Conservation (phyloP, 2,329 filamentous ascomycete species). For the Didymella pomorum region DNA sequence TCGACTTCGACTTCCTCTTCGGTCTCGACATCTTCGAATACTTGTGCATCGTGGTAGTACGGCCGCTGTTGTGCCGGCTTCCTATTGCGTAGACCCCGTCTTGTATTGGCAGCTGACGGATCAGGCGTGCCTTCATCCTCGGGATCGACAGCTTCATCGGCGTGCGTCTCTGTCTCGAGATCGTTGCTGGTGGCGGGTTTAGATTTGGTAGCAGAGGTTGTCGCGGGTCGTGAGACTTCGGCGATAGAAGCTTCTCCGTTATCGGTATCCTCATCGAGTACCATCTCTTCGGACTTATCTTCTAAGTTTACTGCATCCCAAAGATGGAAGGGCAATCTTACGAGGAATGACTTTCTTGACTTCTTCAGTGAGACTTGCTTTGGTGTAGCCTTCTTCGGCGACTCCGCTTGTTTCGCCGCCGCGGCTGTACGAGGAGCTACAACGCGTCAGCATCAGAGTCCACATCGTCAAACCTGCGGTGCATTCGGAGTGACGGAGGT, state of each 20-base stretch:
- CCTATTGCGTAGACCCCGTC: constrained; percentile 44
- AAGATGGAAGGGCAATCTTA: constrained; percentile 23
- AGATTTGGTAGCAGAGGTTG: constrained; percentile 15
- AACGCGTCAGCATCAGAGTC: neutral
- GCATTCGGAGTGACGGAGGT: neutral
- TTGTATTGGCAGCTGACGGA: constrained; percentile 31
- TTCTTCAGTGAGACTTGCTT: constrained; percentile 33
- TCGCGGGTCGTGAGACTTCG: constrained; percentile 21
- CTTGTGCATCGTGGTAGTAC: constrained; percentile 45
- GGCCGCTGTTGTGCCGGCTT: constrained; percentile 48
- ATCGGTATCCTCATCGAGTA: constrained; percentile 21
- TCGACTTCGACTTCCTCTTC: constrained; percentile 11
- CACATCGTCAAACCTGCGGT: neutral
- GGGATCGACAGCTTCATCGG: constrained; percentile 14
- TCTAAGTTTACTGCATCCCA: constrained; percentile 11
- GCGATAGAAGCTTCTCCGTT: constrained; percentile 20
- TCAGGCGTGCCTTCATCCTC: constrained; percentile 34
- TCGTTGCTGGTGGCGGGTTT: constrained; percentile 8
- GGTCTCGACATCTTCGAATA: constrained; percentile 37
- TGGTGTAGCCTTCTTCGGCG: constrained; percentile 35
- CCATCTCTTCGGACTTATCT: constrained; percentile 33
- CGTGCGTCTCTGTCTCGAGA: neutral
- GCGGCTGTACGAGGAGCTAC: constrained; percentile 25
- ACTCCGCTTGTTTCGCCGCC: constrained; percentile 18
- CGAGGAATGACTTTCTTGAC: constrained; percentile 35